These are phyloP conservation scores for Cutaneotrichosporon cavernicola DNA, from an alignment of 1,284 basidiomycete genomes.

Conservation along the genomic window DNA sequence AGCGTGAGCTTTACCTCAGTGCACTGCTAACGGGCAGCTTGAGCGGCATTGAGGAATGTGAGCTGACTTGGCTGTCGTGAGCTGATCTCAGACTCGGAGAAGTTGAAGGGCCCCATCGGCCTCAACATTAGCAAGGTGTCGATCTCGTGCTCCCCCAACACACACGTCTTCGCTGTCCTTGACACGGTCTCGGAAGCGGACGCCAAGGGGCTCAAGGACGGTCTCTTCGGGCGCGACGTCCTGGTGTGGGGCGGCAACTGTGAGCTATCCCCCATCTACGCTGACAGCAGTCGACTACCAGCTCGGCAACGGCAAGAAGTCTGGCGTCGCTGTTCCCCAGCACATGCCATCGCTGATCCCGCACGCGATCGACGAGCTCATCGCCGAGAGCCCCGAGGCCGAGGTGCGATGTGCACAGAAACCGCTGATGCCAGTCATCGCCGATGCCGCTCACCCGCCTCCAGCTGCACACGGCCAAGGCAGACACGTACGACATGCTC, in stretches of 20 bases:
- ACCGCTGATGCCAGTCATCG: slow-evolving; percentile 28
- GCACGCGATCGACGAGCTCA: slow-evolving; percentile 43
- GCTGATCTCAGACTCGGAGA: slow-evolving; percentile 64
- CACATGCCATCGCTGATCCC: slow-evolving; percentile 58
- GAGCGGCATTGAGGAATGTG: slow-evolving; percentile 80
- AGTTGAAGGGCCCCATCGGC: slow-evolving; percentile 61
- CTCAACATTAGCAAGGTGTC: slow-evolving; percentile 66
- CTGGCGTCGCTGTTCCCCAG: slow-evolving; percentile 68
- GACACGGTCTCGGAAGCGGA: slow-evolving; percentile 62
- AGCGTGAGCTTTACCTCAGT: slow-evolving; percentile 51
- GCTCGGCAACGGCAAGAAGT: slow-evolving; percentile 79
- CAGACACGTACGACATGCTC: slow-evolving; percentile 63
- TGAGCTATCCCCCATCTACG: slow-evolving; percentile 23
- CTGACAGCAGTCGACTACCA: slow-evolving; percentile 62
- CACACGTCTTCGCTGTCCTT: slow-evolving; percentile 74
- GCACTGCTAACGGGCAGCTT: slow-evolving; percentile 51
- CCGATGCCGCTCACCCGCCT: slow-evolving; percentile 55
- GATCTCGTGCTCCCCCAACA: slow-evolving; percentile 66
- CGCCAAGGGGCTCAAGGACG: slow-evolving; percentile 42
- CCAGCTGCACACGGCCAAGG: slow-evolving; percentile 48
- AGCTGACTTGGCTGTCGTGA: slow-evolving; percentile 37
- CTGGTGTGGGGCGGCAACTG: slow-evolving; percentile 57
- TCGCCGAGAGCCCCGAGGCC: slow-evolving; percentile 59
- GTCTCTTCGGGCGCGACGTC: slow-evolving; percentile 57
- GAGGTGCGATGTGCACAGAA: slow-evolving; percentile 55